phyloP scores from a whole-genome alignment of 1,284 basidiomycete genomes.

The Veloporphyrellus conicus region DNA sequence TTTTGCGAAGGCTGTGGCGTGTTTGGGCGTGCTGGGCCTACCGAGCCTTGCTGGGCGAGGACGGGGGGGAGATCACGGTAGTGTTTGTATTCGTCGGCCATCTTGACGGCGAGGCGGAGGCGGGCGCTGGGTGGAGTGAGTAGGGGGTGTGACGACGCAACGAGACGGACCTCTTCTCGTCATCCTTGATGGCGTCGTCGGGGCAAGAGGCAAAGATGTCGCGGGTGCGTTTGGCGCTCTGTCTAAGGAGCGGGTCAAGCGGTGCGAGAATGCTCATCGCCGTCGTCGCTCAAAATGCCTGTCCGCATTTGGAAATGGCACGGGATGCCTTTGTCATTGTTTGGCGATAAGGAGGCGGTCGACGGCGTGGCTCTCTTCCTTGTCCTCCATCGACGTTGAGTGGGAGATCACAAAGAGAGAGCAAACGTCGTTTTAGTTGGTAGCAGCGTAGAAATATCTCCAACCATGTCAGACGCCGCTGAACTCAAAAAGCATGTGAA shows the following conservation, averaged over 20 bases:
- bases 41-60: constrained; percentile 72
- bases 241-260: constrained; percentile 59
- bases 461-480: constrained; percentile 38
- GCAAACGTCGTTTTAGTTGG: constrained; percentile 5
- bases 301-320: constrained; percentile 13
- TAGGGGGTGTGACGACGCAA: too few species aligned
- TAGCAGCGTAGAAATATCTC: constrained; percentile 22
- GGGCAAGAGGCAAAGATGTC: constrained; percentile 63
- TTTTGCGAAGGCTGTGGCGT: constrained; percentile 45
- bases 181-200: constrained; percentile 56
- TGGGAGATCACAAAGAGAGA: not conserved
- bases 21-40: constrained; percentile 73
- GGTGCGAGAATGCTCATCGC: constrained; percentile 53
- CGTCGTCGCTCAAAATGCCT: constrained; percentile 21
- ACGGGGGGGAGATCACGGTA: constrained; percentile 84
- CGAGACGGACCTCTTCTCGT: constrained; percentile 59
- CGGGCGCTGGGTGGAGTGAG: constrained; percentile 47
- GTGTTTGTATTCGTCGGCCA: constrained; percentile 82
- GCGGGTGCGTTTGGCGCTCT: constrained; percentile 63
- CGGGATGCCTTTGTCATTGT: constrained; percentile 18
- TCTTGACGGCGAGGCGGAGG: constrained; percentile 68
- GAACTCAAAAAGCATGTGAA: constrained; percentile 80
- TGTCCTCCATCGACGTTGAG: not conserved
- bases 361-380: not conserved
- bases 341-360: constrained; percentile 11